Conservation (phyloP, 2,329 filamentous ascomycete species). For the Arthrocladium fulminans region DNA sequence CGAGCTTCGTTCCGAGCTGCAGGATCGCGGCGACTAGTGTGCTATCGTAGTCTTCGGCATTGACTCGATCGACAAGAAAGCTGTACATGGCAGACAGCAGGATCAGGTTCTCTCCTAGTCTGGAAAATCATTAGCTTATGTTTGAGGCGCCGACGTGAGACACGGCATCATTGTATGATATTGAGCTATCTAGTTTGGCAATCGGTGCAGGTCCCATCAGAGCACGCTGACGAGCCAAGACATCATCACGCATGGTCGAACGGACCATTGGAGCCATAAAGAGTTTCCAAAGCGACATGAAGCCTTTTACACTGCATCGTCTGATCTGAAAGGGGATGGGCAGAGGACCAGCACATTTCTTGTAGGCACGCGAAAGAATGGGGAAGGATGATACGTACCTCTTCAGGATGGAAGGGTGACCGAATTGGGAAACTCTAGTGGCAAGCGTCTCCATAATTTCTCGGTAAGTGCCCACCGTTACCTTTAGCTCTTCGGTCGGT, state of each 20-base stretch:
- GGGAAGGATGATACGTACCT: conserved; percentile 36
- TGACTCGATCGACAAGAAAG: conserved; percentile 41
- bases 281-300: background rate
- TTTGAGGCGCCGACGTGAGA: conserved; percentile 9
- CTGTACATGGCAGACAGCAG: conserved; percentile 40
- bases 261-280: background rate
- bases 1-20: conserved; percentile 47
- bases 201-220: background rate
- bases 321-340: background rate
- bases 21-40: conserved; percentile 36
- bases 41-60: conserved; percentile 40
- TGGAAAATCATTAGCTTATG: conserved; percentile 29
- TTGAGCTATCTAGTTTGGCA: conserved; percentile 6
- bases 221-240: background rate
- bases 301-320: background rate
- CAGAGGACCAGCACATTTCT: background rate
- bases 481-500: conserved; percentile 42
- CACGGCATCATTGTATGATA: conserved; percentile 3
- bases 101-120: conserved; percentile 42
- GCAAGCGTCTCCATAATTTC: conserved; percentile 47
- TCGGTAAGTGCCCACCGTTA: conserved; percentile 49
- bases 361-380: background rate
- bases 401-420: conserved; percentile 39
- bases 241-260: background rate
- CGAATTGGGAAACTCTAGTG: conserved; percentile 34